A percentile compares a stretch with the other conserved stretches of the same genome.
Evolutionary conservation across 176 grass and related monocot species (phyloP).

Genomic region (Rhipidocladum racemiflorum): DNA sequence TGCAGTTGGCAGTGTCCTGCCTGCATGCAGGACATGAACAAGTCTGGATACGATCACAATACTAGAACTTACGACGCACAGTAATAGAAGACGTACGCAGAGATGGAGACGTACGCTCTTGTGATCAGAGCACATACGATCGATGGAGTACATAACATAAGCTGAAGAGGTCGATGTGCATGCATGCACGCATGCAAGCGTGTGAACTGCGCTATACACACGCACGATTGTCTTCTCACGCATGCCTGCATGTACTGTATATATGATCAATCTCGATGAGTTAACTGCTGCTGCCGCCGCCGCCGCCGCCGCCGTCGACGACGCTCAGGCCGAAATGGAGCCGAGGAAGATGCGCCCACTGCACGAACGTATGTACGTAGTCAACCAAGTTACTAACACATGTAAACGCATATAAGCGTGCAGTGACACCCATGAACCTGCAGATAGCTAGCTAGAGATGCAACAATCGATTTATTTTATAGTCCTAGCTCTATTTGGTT

Average conservation of each 20-base stretch:
- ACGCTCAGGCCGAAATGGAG: constrained; percentile 77
- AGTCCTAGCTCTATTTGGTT: too few relatives aligned
- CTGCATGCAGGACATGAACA: not conserved
- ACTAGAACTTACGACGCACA: not conserved
- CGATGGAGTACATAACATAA: not conserved
- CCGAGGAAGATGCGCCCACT: constrained; percentile 95
- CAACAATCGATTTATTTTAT: too few relatives aligned
- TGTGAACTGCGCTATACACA: too few relatives aligned
- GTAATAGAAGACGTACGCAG: not conserved
- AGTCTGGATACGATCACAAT: not conserved
- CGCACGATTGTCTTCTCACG: not conserved
- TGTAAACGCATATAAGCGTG: not conserved
- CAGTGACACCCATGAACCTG: too few relatives aligned
- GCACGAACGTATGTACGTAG: not conserved
- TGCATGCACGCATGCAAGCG: not conserved
- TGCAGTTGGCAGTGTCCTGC: too few relatives aligned
- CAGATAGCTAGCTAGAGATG: too few relatives aligned
- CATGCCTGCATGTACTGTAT: not conserved
- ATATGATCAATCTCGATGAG: not conserved
- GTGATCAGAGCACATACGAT: not conserved
- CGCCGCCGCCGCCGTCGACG: constrained; percentile 23
- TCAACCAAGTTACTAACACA: not conserved
- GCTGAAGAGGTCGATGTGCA: not conserved
- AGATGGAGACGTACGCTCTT: not conserved
- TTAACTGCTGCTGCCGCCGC: not conserved